A percentile compares a stretch with the other conserved stretches of the same genome.
These are phyloP conservation scores for Neobulgaria alba DNA, from an alignment of 2,329 filamentous ascomycete species.

Conservation along the genomic window DNA sequence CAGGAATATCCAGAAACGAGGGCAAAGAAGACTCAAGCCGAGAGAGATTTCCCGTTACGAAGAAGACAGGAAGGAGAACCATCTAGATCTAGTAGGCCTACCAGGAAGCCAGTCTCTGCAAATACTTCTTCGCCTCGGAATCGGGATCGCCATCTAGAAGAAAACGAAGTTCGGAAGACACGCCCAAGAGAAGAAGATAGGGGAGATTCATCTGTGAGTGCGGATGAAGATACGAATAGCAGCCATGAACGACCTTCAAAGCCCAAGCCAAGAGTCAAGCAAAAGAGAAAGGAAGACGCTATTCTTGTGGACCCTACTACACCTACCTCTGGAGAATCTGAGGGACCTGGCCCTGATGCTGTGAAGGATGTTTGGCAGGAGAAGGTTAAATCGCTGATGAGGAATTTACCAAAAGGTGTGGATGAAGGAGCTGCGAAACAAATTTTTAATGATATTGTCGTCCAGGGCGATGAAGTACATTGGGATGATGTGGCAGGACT, in stretches of 20 bases:
- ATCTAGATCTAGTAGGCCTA: slow-evolving; percentile 11
- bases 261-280: slow-evolving; percentile 21
- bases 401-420: slow-evolving; percentile 70
- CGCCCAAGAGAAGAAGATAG: slow-evolving; percentile 15
- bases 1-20: slow-evolving; percentile 29
- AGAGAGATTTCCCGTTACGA: slow-evolving; percentile 25
- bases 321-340: slow-evolving; percentile 41
- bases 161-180: slow-evolving; percentile 18
- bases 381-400: slow-evolving; percentile 57
- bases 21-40: slow-evolving; percentile 20
- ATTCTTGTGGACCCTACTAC: slow-evolving; percentile 31
- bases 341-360: slow-evolving; percentile 32
- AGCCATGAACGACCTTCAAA: slow-evolving; percentile 19
- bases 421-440: slow-evolving; percentile 79
- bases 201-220: slow-evolving; percentile 22
- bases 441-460: slow-evolving; percentile 91
- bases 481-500: slow-evolving; percentile 92
- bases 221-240: slow-evolving; percentile 26
- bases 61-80: slow-evolving; percentile 17
- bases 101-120: slow-evolving; percentile 28
- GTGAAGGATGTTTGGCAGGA: slow-evolving; percentile 49
- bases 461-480: slow-evolving; percentile 87
- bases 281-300: slow-evolving; percentile 28
- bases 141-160: slow-evolving; percentile 20
- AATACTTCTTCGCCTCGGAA: slow-evolving; percentile 28